Base-by-base conservation (phyloP, 768 basidiomycete species). In the Ramaria rubella region DNA sequence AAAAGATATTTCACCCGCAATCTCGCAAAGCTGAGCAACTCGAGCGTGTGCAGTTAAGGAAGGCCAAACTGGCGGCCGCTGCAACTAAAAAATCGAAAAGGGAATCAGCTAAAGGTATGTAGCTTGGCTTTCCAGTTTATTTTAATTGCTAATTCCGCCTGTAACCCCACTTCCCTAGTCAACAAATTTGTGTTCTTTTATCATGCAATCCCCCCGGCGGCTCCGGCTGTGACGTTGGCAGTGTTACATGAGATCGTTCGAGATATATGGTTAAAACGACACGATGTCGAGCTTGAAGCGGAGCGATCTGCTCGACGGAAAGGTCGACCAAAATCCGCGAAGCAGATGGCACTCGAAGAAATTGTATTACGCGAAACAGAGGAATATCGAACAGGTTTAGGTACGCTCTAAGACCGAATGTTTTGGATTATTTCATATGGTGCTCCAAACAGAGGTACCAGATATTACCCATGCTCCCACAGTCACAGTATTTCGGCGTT, bases 21-120 rank as follows among this genome's bases (percentile, higher is more conserved):
- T 93, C 90, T 21, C 78, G 90, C 59, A 93, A 92, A 71, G 90
- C 90, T 2, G 81, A 77, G 12, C 89, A 91, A 64, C 75, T 90
- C 14, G 74, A 79, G 15, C 80, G 89, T 21, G 76, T 80, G 55
- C 80, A 83, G 23, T 67, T 87, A 36, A 78, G 90, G 59, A 88
- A 87, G 62, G 75, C 76, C 21, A 90, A 83, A 66, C 73, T 92
- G 17, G 76, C 76, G 12, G 78, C 78, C 56, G 73, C 79, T 4
- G 72, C 78, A 8, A 73, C 73, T 7, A 82, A 82, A 61, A 78
- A 87, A 24, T 66, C 67, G 4, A 77, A 83, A 65, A 86, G 82
- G 64, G 74, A 84, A 44, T 69, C 75, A 43, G 68, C 73, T 2
- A 72, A 80, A 64, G 81, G 87, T 83, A 44, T 19, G 75, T 49